phyloP scores from a whole-genome alignment of 2,329 filamentous ascomycete genomes.

The Leptographium lundbergii region DNA sequence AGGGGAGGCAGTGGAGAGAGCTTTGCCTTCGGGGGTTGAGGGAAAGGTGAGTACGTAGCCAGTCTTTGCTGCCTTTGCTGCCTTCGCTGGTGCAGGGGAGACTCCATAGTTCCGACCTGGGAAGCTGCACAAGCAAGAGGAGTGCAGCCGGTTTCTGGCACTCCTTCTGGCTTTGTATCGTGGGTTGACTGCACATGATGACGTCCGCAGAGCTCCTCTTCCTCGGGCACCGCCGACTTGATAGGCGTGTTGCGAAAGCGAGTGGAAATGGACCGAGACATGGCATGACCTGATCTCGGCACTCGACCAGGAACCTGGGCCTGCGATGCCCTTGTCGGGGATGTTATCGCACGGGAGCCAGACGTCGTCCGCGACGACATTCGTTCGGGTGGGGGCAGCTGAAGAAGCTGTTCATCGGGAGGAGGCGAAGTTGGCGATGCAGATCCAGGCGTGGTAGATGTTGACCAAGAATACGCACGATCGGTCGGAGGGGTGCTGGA shows the following conservation, averaged over 20 bases:
- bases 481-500: slow-evolving; percentile 3
- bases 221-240: slow-evolving; percentile 5
- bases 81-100: slow-evolving; percentile 7
- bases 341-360: not conserved
- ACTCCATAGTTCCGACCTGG: not conserved
- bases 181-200: not conserved
- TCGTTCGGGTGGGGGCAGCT: not conserved
- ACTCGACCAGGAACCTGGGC: not conserved
- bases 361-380: not conserved
- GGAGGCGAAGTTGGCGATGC: slow-evolving; percentile 7
- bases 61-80: slow-evolving; percentile 9
- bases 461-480: slow-evolving; percentile 5
- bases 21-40: not conserved
- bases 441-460: slow-evolving; percentile 8
- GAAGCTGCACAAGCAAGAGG: not conserved
- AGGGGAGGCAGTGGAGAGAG: slow-evolving; percentile 3
- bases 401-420: not conserved
- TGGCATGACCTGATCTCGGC: not conserved
- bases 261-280: not conserved
- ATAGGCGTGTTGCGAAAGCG: slow-evolving; percentile 7
- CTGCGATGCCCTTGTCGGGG: not conserved
- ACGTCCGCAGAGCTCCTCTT: slow-evolving; percentile 1
- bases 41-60: slow-evolving; percentile 4
- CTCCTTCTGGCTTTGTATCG: not conserved
- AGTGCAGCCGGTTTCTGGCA: not conserved